A percentile compares a stretch with the other conserved stretches of the same genome.
Evolutionary conservation across 2,329 filamentous ascomycete genomes (phyloP).

Genomic region (Xylaria sp.): DNA sequence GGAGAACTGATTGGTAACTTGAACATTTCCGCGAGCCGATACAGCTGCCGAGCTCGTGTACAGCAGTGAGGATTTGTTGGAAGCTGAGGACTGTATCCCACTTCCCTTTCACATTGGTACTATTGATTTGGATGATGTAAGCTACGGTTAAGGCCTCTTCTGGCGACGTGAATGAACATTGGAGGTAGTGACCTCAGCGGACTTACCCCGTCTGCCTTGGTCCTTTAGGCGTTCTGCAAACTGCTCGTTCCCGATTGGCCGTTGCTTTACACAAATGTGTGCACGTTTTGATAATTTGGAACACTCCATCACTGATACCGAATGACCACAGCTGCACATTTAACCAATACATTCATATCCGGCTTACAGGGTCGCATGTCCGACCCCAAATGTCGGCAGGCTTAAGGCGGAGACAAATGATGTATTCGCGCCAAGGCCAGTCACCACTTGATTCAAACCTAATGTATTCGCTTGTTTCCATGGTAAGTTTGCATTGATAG

Average conservation of each 20-base stretch:
- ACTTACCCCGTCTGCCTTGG: not conserved
- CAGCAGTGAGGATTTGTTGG: not conserved
- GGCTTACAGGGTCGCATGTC: not conserved
- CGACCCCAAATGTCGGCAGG: not conserved
- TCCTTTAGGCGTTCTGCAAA: not conserved
- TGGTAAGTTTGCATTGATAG: not conserved
- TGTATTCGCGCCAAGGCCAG: not conserved
- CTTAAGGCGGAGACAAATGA: not conserved
- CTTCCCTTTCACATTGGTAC: not conserved
- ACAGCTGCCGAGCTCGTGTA: not conserved
- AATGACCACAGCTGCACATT: not conserved
- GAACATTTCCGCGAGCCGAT: not conserved
- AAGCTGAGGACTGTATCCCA: not conserved
- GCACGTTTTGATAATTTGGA: not conserved
- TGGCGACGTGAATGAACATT: not conserved
- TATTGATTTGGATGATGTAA: not conserved
- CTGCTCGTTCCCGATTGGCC: constrained; percentile 3
- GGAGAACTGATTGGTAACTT: not conserved
- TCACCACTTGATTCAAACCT: not conserved
- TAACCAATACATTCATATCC: not conserved
- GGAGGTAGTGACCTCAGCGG: not conserved
- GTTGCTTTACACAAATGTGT: constrained; percentile 13
- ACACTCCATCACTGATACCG: not conserved
- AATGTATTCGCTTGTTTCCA: not conserved
- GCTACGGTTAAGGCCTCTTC: not conserved